Conservation (phyloP, 2,329 filamentous ascomycete genomes). For the Fusarium fujikuroi region DNA sequence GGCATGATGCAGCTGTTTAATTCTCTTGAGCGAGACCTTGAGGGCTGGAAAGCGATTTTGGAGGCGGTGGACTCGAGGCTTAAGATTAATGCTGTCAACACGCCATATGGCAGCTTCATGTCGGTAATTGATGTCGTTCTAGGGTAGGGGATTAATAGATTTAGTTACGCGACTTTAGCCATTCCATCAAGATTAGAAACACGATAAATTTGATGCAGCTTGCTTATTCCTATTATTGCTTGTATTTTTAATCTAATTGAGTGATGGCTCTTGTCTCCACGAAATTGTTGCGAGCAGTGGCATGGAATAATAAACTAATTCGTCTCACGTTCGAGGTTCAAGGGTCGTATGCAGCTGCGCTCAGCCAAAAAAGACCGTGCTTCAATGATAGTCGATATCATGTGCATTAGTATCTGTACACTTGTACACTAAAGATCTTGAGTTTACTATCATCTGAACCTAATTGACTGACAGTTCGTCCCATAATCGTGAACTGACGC, state of each 20-base stretch:
- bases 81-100: background rate
- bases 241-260: rapidly evolving
- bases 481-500: background rate
- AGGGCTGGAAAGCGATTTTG: background rate
- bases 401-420: background rate
- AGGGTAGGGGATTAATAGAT: background rate
- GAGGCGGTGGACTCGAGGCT: background rate
- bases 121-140: background rate
- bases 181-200: background rate
- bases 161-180: rapidly evolving
- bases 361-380: background rate
- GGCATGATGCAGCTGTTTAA: slow-evolving; percentile 6
- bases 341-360: no score
- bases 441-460: background rate
- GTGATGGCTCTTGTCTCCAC: rapidly evolving
- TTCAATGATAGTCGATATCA: rapidly evolving
- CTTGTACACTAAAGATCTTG: background rate
- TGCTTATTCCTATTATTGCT: no score
- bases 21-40: background rate
- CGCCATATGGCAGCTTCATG: background rate
- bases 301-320: no score
- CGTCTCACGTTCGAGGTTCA: no score
- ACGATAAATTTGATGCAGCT: background rate
- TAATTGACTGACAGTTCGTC: background rate
- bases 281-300: background rate